Percentiles rank a stretch among this genome's conserved stretches.
phyloP scores from a whole-genome alignment of 176 grass and related monocot genomes.

The Hordeum marinum region DNA sequence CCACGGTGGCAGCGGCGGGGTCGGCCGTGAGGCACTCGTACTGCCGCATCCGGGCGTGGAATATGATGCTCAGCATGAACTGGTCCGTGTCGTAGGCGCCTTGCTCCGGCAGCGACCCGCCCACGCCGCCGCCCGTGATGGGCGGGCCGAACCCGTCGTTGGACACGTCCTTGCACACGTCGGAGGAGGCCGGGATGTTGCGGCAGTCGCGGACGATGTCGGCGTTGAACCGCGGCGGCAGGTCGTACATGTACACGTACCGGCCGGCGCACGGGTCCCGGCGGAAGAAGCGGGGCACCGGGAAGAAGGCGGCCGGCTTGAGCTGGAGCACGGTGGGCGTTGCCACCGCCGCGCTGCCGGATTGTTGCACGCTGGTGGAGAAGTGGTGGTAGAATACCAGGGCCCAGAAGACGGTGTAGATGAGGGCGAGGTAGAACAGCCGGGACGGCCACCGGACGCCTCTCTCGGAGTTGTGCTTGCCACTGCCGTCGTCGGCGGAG shows the following conservation, averaged over 20 bases:
- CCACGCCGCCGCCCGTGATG: background rate
- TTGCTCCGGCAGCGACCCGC: background rate
- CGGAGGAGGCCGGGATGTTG: background rate
- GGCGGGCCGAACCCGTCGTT: slow-evolving; percentile 43
- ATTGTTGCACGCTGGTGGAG: background rate
- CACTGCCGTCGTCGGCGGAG: background rate
- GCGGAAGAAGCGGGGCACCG: background rate
- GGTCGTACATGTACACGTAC: slow-evolving; percentile 55
- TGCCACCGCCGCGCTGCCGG: background rate
- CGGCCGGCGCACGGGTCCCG: slow-evolving; percentile 32
- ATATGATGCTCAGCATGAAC: slow-evolving; percentile 68
- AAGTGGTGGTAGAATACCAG: background rate
- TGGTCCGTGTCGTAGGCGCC: slow-evolving; percentile 62
- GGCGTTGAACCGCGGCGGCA: slow-evolving; percentile 47
- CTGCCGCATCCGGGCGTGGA: slow-evolving; percentile 55
- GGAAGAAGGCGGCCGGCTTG: background rate
- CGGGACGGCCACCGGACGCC: background rate
- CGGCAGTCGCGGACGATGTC: slow-evolving; percentile 40
- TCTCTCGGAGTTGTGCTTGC: background rate
- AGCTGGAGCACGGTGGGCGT: background rate
- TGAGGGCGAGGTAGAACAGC: background rate
- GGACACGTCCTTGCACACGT: slow-evolving; percentile 42
- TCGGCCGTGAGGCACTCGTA: slow-evolving; percentile 62
- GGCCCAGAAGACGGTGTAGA: background rate
- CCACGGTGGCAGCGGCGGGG: slow-evolving; percentile 31